A percentile compares a stretch with the other conserved stretches of the same genome.
phyloP scores from a whole-genome alignment of 2,329 filamentous ascomycete genomes.

The Diaporthe vaccinii region DNA sequence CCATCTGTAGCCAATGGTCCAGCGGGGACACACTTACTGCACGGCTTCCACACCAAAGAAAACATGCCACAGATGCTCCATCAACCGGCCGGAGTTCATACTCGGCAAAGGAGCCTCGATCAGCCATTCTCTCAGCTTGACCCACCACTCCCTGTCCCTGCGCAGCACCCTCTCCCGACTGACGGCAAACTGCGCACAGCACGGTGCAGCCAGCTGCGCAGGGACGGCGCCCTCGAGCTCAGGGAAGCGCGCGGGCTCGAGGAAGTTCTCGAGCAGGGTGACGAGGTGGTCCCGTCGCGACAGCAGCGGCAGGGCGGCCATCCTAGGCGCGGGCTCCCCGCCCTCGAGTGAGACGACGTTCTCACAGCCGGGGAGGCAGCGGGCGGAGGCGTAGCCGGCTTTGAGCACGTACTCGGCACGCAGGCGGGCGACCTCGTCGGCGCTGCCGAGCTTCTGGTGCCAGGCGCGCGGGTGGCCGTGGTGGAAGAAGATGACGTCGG shows the following conservation, averaged over 20 bases:
- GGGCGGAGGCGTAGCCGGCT: conserved; percentile 71
- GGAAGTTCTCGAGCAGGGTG: conserved; percentile 44
- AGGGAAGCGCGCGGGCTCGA: conserved; percentile 33
- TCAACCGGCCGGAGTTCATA: conserved; percentile 60
- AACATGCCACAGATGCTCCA: conserved; percentile 68
- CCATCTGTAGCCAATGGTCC: background rate
- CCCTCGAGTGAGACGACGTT: conserved; percentile 45
- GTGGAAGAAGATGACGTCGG: conserved; percentile 71
- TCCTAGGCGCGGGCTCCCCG: background rate
- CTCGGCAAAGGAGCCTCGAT: conserved; percentile 58
- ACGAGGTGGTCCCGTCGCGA: conserved; percentile 42
- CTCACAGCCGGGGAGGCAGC: conserved; percentile 58
- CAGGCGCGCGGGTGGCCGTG: conserved; percentile 67
- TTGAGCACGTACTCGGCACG: conserved; percentile 64
- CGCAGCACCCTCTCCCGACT: conserved; percentile 57
- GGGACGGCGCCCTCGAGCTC: conserved; percentile 49
- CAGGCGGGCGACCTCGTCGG: conserved; percentile 63
- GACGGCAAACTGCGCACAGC: conserved; percentile 69
- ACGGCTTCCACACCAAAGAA: conserved; percentile 47
- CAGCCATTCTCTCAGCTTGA: conserved; percentile 62
- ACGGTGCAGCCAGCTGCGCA: conserved; percentile 56
- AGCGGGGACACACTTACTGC: conserved; percentile 38
- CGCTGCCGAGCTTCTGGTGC: conserved; percentile 69
- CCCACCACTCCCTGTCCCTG: conserved; percentile 59
- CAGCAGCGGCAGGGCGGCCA: background rate